Evolutionary conservation across 2,329 filamentous ascomycete species (phyloP).

Genomic region (Verticillium dahliae): DNA sequence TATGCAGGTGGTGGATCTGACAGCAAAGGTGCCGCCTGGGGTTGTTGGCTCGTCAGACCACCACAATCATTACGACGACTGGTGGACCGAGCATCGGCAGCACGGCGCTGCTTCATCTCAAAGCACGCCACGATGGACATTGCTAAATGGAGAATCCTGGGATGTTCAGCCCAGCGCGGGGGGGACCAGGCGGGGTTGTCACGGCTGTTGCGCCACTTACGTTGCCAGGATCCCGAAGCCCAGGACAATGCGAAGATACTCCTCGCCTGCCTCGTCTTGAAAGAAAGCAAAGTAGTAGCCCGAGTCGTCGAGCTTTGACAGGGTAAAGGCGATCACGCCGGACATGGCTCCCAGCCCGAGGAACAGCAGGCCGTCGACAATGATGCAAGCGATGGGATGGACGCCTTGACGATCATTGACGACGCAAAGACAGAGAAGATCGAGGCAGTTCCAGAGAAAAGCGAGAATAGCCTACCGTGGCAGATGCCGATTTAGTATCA

Average conservation of each 20-base stretch:
- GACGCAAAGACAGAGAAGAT: conserved; percentile 4
- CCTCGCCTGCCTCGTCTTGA: conserved; percentile 4
- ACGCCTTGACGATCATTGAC: neutral
- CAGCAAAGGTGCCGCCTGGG: neutral
- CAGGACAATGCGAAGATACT: conserved; percentile 7
- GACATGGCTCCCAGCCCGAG: conserved; percentile 8
- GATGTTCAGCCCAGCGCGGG: neutral
- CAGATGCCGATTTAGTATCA: neutral
- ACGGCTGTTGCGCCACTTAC: conserved; percentile 2
- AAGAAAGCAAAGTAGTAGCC: conserved; percentile 12
- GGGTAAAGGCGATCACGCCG: conserved; percentile 8
- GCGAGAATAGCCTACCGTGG: conserved; percentile 2
- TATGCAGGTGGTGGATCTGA: neutral
- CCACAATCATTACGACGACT: neutral
- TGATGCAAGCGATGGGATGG: conserved; percentile 6
- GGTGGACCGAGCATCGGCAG: neutral
- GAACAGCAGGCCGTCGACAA: conserved; percentile 9
- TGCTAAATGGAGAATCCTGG: neutral
- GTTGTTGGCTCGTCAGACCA: neutral
- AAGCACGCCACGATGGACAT: neutral
- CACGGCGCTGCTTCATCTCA: neutral
- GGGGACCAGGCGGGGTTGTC: neutral
- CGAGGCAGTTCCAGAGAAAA: conserved; percentile 7
- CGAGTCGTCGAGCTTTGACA: conserved; percentile 9
- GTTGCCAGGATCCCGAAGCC: conserved; percentile 8